Evolutionary conservation across 768 basidiomycete species (phyloP).

Genomic region (Russula sp.): DNA sequence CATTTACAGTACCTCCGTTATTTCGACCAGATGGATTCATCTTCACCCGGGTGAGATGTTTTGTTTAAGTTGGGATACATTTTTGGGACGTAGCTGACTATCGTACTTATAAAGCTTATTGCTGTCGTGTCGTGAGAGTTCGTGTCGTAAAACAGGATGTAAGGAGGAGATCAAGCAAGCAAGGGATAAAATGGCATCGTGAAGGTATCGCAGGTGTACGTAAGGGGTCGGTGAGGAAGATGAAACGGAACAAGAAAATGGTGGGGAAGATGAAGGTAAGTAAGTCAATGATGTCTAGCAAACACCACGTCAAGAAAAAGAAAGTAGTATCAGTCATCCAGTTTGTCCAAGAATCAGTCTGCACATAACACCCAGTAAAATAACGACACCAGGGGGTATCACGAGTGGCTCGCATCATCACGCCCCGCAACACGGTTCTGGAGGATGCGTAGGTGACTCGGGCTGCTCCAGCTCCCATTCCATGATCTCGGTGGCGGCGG

Average conservation of each 20-base stretch:
- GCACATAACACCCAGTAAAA: background rate
- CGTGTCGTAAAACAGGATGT: conserved; percentile 1
- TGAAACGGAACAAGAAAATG: background rate
- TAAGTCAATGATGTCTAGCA: background rate
- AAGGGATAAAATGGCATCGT: background rate
- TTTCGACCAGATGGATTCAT: too few relatives aligned
- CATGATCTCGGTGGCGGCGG: background rate
- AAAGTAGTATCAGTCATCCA: background rate
- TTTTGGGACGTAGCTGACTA: background rate
- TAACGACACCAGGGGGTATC: background rate
- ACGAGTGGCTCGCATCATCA: conserved; percentile 6
- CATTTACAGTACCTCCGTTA: too few relatives aligned
- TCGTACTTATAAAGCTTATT: conserved; percentile 14
- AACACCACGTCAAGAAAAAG: background rate
- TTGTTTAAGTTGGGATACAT: background rate
- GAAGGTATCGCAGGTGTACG: background rate
- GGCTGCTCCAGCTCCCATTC: conserved; percentile 22
- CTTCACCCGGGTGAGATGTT: too few relatives aligned
- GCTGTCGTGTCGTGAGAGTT: conserved; percentile 5
- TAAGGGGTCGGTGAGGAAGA: background rate
- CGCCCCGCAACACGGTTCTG: conserved; percentile 18
- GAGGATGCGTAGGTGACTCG: conserved; percentile 15
- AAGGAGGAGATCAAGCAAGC: background rate
- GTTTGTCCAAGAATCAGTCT: too few relatives aligned
- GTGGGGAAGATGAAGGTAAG: background rate